Conservation (phyloP, 768 basidiomycete genomes). For the Tricholomella constricta region DNA sequence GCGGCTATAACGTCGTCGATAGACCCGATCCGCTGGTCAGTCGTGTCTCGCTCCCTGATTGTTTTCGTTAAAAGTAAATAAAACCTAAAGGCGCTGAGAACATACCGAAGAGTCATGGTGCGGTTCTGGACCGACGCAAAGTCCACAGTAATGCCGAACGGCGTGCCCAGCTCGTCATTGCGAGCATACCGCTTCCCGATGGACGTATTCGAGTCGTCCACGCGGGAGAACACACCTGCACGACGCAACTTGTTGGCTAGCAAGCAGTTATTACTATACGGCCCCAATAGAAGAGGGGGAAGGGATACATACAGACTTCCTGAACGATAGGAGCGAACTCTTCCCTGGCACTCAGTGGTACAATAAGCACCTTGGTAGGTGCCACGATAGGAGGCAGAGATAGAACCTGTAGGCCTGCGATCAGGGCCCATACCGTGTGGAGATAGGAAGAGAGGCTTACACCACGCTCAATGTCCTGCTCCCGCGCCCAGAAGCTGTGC, state of each 20-base stretch:
- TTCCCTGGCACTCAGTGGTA: slow-evolving; percentile 85
- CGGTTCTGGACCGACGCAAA: slow-evolving; percentile 91
- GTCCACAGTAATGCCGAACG: slow-evolving; percentile 94
- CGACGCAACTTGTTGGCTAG: slow-evolving; percentile 83
- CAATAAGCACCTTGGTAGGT: slow-evolving; percentile 96
- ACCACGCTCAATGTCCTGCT: slow-evolving; percentile 86
- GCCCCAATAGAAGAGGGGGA: slow-evolving; percentile 3
- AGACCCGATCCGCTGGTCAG: slow-evolving; percentile 85
- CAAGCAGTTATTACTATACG: slow-evolving; percentile 7
- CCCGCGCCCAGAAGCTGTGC: slow-evolving; percentile 94
- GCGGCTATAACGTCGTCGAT: slow-evolving; percentile 88
- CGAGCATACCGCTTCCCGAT: slow-evolving; percentile 97
- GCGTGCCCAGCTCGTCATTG: slow-evolving; percentile 98
- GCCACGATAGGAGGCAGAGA: slow-evolving; percentile 89
- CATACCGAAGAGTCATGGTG: slow-evolving; percentile 92
- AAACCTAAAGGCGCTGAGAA: slow-evolving; percentile 8
- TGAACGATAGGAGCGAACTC: slow-evolving; percentile 82
- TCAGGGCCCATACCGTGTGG: not conserved
- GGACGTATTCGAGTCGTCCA: slow-evolving; percentile 93
- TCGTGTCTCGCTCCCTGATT: slow-evolving; percentile 90
- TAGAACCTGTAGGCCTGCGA: slow-evolving; percentile 58
- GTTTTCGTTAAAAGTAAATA: too few relatives aligned
- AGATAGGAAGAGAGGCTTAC: slow-evolving; percentile 47
- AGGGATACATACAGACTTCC: slow-evolving; percentile 80
- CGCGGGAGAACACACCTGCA: slow-evolving; percentile 88